Conservation (phyloP, 2,329 filamentous ascomycete genomes). For the Fusarium caatingaense region DNA sequence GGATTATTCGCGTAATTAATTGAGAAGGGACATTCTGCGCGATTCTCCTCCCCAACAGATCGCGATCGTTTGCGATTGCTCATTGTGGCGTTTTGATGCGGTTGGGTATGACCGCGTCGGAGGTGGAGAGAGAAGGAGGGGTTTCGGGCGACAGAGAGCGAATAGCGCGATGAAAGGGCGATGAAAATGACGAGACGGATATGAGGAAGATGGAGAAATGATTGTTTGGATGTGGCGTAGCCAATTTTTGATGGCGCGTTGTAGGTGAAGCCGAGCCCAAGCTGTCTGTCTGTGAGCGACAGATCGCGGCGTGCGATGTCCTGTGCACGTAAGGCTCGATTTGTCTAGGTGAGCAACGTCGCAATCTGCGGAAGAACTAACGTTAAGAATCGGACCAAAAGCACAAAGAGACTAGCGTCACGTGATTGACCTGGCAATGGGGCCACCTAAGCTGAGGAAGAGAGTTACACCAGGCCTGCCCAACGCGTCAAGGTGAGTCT, state of each 20-base stretch:
- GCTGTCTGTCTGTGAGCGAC: slow-evolving; percentile 48
- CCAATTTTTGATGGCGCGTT: slow-evolving; percentile 37
- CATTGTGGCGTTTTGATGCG: slow-evolving; percentile 40
- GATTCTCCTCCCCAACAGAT: slow-evolving; percentile 60
- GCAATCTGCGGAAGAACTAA: slow-evolving; percentile 41
- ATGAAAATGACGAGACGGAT: background rate
- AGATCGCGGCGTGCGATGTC: slow-evolving; percentile 48
- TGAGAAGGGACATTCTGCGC: slow-evolving; percentile 67
- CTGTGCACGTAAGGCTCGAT: slow-evolving; percentile 45
- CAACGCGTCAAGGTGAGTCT: slow-evolving; percentile 22
- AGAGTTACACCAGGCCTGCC: slow-evolving; percentile 8
- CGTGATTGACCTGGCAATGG: slow-evolving; percentile 31
- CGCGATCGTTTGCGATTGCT: slow-evolving; percentile 64
- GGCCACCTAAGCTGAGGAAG: slow-evolving; percentile 37
- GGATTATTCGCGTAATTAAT: slow-evolving; percentile 51
- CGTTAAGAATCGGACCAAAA: slow-evolving; percentile 41
- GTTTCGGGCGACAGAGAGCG: slow-evolving; percentile 39
- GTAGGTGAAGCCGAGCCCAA: slow-evolving; percentile 42
- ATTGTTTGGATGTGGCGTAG: background rate
- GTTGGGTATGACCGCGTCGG: slow-evolving; percentile 44
- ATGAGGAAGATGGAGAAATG: slow-evolving; percentile 1
- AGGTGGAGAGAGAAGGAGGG: slow-evolving; percentile 45
- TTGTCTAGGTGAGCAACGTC: slow-evolving; percentile 44
- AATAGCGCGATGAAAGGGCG: slow-evolving; percentile 32
- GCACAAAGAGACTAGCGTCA: slow-evolving; percentile 35